A percentile compares a stretch with the other conserved stretches of the same genome.
These are phyloP conservation scores for Plasmopara viticola DNA, from an alignment of 352 stramenopile genomes.

Conservation along the genomic window DNA sequence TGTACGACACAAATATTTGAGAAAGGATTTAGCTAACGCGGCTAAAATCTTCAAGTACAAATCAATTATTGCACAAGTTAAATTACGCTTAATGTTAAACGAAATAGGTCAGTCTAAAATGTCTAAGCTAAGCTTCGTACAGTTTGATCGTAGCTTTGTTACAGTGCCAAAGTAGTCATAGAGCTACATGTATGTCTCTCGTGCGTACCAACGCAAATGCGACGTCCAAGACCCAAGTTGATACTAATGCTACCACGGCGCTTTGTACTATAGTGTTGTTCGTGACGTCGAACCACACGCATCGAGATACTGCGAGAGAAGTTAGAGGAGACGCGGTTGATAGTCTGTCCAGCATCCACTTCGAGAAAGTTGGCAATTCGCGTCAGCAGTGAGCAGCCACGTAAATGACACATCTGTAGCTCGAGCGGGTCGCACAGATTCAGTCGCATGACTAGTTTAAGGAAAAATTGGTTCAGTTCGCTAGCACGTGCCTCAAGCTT, in stretches of 20 bases:
- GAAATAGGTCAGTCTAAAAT: slow-evolving; percentile 4
- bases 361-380: slow-evolving; percentile 52
- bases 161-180: slow-evolving; percentile 20
- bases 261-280: slow-evolving; percentile 29
- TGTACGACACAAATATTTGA: too few relatives aligned
- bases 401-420: slow-evolving; percentile 35
- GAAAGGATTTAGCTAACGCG: too few relatives aligned
- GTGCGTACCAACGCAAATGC: slow-evolving; percentile 21
- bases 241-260: slow-evolving; percentile 17
- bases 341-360: slow-evolving; percentile 19
- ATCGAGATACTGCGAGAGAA: slow-evolving; percentile 27
- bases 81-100: slow-evolving; percentile 26
- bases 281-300: slow-evolving; percentile 13
- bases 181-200: slow-evolving; percentile 8
- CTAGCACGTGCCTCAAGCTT: slow-evolving; percentile 46
- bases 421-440: slow-evolving; percentile 51
- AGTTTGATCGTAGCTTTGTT: background rate
- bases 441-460: slow-evolving; percentile 56
- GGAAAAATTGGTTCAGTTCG: slow-evolving; percentile 55
- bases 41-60: too few relatives aligned
- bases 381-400: slow-evolving; percentile 37
- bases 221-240: slow-evolving; percentile 12
- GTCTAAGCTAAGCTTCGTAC: slow-evolving; percentile 18
- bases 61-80: slow-evolving; percentile 1
- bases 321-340: slow-evolving; percentile 2